Base-by-base conservation (phyloP, 306 rosid genomes). In the Carpinus viminea region DNA sequence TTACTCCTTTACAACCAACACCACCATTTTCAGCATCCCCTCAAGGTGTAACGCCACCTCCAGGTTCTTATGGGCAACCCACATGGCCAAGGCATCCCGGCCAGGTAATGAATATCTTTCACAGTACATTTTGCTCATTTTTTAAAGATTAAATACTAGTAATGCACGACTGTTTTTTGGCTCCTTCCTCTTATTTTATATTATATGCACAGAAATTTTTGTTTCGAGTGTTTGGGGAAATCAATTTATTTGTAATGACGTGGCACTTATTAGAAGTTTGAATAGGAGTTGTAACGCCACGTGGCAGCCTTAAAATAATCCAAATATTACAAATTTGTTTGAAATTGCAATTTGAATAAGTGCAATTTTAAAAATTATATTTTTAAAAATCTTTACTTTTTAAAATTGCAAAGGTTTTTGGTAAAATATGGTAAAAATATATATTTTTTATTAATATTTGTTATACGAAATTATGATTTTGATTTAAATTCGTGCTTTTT, bases 1-100 rank as follows among this genome's bases (percentile, higher is more conserved):
- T 85, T 36, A 79, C 83, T 53, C 75, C 78, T n/a, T 81, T 68
- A 71, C 96, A 87, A 81, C 82, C 91, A 21, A 87, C 91, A 68
- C 56, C 91, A 34, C 92, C 95, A 53, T 92, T 79, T 87, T 83
- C 84, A 7, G 84, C 78, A 69, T 68, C 87, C 61, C 53, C 92
- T 86, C 98, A 81, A 75, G 88, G 90, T 74, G 57, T 79, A 53
- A 36, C 80, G 83, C 87, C 85, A 61, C 89, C 94, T 65, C 81
- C 89, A 43, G 84, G 84, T 83, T 82, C 98, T 57, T 92, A 89
- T 75, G 90, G 84, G 62, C 79, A 88, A 73, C 93, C 93, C 26
- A 56, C 93, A 53, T 94, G 98, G 98, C 82, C 85, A 55, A 78
- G 85, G 91, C 98, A 87, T 72, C 79, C 82, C 6, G 97, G 92